Evolutionary conservation across 2,329 filamentous ascomycete species (phyloP), one percentile per base, ranked within the genome.

Genomic region (Cytospora leucostoma): DNA sequence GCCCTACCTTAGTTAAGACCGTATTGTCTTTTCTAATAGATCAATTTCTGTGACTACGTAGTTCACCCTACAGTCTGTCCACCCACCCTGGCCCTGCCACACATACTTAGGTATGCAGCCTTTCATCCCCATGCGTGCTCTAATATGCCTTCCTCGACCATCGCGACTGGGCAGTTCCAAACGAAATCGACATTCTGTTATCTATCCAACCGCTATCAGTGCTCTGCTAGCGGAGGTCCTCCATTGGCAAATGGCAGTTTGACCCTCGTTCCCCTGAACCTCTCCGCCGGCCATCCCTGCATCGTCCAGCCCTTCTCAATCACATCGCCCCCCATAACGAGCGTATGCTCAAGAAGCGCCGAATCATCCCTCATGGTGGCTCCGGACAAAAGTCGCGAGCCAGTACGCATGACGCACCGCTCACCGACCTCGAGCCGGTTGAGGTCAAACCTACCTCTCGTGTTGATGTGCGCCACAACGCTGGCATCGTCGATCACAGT

Each of bases 381-480:
- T 12, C 83, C 83, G 47, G 78, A 81, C 56, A 86, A 74, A 60
- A 86, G 70, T 37, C 83, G 74, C 51, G 79, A 82, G 1, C 82
- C 82, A 3, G 78, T 79, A 10, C 83, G 74, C 66, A 86, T 68
- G 10, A 85, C 82, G 67, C 80, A 82, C 17, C 83, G 70, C 61
- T 82, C 76, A 0, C 82, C 82, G 11, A 85, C 80, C 19, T 73
- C 72, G 2, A 85, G 71, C 40, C 75, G 72, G 68, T 85, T 84
- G 44, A 86, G 72, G 66, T 84, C 79, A 67, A 85, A 86, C 60
- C 81, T 82, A 55, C 84, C 83, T 3, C 83, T 73, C 0, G 81
- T 83, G 70, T 86, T 85, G 70, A 86, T 79, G 68, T 86, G 84
- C 7, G 75, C 80, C 7, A 86, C 82, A 7, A 86, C 72, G 68